Evolutionary conservation across 2,329 filamentous ascomycete genomes (phyloP), one percentile per base, ranked within the genome.

Genomic region (Colletotrichum orchidophilum): DNA sequence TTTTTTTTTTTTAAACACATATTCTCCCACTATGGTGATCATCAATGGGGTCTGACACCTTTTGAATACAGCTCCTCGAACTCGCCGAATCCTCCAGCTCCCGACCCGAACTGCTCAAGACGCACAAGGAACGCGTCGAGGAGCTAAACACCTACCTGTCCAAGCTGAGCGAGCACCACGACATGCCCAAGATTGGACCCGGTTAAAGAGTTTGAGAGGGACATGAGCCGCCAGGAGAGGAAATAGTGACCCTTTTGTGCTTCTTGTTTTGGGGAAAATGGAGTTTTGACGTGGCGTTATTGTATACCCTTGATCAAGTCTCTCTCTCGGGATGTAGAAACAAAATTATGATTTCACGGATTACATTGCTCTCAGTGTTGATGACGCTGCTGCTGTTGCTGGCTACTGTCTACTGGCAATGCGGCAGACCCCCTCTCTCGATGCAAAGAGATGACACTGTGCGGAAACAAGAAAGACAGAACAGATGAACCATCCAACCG

Each of bases 91-190:
- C 85, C 3, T 85, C 86, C 2, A 82, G 83, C 7, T 80, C 85
- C 8, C 81, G 86, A 58, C 90, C 92, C 15, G 95, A 98, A 80
- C 92, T 97, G 18, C 90, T 96, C 75, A 98, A 98, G 86, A 97
- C 95, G 33, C 96, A 99, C 82, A 98, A 98, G 81, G 94, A 99
- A 84, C 91, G 94, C 12, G 96, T 99, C 53, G 95, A 98, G 81
- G 95, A 98, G 80, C 85, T 98, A 76, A 99, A 99, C 80, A 94
- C 93, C 74, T 98, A 98, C 80, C 85, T 99, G 42, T 96, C 94
- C 74, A 93, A 92, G 75, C 83, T 99, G 78, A 97, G 94, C 83
- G 96, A 99, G 83, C 96, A 99, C 83, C 96, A 99, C 82, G 96
- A 99, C 80, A 99, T 99, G 95, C 88, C 88, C 76, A 90, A 90